phyloP scores from a whole-genome alignment of 495 filamentous ascomycete species.

The Neurospora sublineolata region DNA sequence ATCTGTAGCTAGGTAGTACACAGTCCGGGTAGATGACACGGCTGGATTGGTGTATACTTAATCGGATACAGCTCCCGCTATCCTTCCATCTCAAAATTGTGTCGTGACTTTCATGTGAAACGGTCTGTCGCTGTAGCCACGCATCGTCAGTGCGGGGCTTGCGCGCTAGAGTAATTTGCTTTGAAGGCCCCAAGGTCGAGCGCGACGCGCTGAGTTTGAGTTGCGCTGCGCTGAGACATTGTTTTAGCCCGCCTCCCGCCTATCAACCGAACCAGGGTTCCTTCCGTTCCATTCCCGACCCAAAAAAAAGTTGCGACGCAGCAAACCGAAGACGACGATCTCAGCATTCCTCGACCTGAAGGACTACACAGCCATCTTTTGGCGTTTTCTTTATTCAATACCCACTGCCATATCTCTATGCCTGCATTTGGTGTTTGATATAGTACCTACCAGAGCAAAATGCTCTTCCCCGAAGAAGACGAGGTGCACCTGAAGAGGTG shows the following conservation, averaged over 20 bases:
- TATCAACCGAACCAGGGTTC: not conserved
- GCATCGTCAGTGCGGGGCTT: not conserved
- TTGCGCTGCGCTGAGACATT: not conserved
- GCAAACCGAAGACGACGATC: not conserved
- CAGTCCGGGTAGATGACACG: not conserved
- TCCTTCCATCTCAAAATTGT: not conserved
- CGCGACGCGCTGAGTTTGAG: not conserved
- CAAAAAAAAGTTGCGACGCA: not conserved
- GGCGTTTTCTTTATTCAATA: not conserved
- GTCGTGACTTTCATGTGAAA: not conserved
- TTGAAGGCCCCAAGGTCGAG: not conserved
- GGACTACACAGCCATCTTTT: not conserved
- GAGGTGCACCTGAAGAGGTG: constrained; percentile 66
- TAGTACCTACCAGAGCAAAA: constrained; percentile 23
- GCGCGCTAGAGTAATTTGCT: not conserved
- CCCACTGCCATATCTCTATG: not conserved
- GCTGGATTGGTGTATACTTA: not conserved
- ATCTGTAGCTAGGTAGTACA: not conserved
- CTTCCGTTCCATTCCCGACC: not conserved
- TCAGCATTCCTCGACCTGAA: not conserved
- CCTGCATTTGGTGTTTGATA: not conserved
- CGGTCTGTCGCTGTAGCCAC: not conserved
- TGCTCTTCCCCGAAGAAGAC: constrained; percentile 74
- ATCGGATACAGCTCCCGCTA: not conserved
- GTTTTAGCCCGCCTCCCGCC: not conserved